These are phyloP conservation scores for Wallacemonas sp. DNA, from an alignment of 208 protist genomes.

Conservation along the genomic window DNA sequence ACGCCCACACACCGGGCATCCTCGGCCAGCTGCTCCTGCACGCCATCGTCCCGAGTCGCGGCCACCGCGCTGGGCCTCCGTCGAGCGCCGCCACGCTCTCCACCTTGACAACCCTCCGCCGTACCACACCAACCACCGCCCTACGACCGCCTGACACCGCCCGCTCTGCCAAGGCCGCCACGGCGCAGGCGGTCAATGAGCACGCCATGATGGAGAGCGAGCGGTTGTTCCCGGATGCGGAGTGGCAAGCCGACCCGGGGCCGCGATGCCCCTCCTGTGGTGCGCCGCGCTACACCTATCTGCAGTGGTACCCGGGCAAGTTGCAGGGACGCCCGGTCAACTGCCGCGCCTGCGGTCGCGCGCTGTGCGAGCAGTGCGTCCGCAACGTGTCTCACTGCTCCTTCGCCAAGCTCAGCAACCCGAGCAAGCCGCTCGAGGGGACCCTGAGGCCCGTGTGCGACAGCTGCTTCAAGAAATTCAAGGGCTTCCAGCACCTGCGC, in stretches of 20 bases:
- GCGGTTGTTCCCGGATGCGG: neutral
- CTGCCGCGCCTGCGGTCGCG: conserved; percentile 71
- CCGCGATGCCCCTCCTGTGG: neutral
- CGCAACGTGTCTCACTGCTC: conserved; percentile 56
- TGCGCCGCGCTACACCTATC: neutral
- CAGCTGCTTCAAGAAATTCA: conserved; percentile 54
- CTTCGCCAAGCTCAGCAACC: conserved; percentile 71
- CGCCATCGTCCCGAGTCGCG: neutral
- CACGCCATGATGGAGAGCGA: neutral
- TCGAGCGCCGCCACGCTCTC: neutral
- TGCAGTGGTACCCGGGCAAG: neutral
- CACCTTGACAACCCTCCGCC: neutral
- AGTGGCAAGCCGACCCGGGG: neutral
- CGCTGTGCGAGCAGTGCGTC: conserved; percentile 62
- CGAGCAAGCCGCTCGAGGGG: conserved; percentile 47
- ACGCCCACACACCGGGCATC: neutral
- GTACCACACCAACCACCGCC: neutral
- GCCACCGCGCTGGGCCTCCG: neutral
- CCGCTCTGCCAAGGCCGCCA: neutral
- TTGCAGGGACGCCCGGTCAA: conserved; percentile 11
- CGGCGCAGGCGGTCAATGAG: conserved; percentile 5
- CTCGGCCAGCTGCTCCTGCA: neutral
- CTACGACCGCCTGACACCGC: neutral
- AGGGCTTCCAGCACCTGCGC: conserved; percentile 46
- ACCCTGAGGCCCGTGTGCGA: conserved; percentile 60